Conservation (phyloP, 139 green algal genomes). For the Chlorella sp. region DNA sequence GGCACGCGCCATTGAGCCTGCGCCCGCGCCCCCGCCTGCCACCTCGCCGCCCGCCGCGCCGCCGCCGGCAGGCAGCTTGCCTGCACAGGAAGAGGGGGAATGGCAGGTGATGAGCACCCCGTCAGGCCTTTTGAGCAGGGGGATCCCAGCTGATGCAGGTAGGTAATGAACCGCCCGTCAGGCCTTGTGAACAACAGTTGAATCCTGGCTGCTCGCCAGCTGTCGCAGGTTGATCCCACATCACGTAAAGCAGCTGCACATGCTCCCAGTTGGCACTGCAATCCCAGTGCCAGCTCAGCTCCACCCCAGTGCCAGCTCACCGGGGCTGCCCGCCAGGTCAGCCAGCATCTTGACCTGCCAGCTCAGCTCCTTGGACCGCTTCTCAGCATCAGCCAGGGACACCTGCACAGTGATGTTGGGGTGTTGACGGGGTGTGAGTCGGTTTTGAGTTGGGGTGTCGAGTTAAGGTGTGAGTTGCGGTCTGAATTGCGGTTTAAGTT, state of each 20-base stretch:
- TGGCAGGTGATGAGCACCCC: not conserved
- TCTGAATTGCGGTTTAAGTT: no score
- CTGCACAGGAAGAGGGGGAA: not conserved
- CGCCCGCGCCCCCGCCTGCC: not conserved
- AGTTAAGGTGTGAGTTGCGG: no score
- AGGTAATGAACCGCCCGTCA: not conserved
- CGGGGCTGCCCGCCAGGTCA: conserved; percentile 18
- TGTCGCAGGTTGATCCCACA: no score
- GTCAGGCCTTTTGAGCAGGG: not conserved
- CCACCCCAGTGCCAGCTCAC: not conserved
- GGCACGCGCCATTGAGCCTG: not conserved
- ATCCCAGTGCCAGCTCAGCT: not conserved
- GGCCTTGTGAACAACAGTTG: not conserved
- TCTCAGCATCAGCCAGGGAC: conserved; percentile 45
- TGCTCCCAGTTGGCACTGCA: not conserved
- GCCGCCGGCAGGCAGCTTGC: conserved; percentile 12
- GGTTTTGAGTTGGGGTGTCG: no score
- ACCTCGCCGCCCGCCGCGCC: conserved; percentile 9
- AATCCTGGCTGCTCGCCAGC: not conserved
- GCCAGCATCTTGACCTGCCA: conserved; percentile 64
- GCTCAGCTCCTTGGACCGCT: conserved; percentile 49
- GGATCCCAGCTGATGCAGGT: no score
- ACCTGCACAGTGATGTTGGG: not conserved
- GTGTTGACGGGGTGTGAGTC: not conserved
- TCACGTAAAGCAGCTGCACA: not conserved